Evolutionary conservation across 1,139 yeast genomes (phyloP).

Genomic region (Casaregolazyma lundiana): DNA sequence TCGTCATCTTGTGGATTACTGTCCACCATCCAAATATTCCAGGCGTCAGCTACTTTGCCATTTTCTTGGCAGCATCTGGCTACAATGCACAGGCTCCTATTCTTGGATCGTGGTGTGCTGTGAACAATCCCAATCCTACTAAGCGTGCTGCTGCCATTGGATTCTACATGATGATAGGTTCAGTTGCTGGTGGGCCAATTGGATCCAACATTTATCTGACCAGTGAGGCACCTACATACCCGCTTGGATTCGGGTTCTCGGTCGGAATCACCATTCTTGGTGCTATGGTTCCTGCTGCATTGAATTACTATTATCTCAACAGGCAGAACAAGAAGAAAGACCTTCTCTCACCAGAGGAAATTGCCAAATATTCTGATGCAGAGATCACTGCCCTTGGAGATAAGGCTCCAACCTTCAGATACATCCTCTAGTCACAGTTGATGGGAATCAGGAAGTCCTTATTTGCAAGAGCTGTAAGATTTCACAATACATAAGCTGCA

Average conservation of each 20-base stretch:
- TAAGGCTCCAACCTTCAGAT: too few species aligned
- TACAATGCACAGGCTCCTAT: slow-evolving; percentile 9
- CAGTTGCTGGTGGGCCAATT: slow-evolving; percentile 30
- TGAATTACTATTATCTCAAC: background rate
- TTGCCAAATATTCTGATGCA: background rate
- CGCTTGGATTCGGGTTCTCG: slow-evolving; percentile 28
- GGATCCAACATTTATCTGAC: slow-evolving; percentile 31
- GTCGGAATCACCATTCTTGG: slow-evolving; percentile 23
- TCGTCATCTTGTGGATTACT: slow-evolving; percentile 7
- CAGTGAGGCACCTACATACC: slow-evolving; percentile 28
- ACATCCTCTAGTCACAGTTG: too few species aligned
- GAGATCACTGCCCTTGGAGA: too few species aligned
- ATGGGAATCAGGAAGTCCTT: background rate
- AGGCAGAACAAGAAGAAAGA: background rate
- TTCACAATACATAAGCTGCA: background rate
- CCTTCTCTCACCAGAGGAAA: background rate
- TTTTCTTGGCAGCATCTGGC: slow-evolving; percentile 25
- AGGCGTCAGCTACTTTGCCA: slow-evolving; percentile 28
- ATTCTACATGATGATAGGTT: slow-evolving; percentile 28
- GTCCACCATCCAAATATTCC: slow-evolving; percentile 13
- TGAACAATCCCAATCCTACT: slow-evolving; percentile 6
- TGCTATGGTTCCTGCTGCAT: slow-evolving; percentile 20
- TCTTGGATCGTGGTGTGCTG: background rate
- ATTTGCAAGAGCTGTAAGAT: background rate
- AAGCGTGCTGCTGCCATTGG: slow-evolving; percentile 16